Evolutionary conservation across 257 asterid genomes (phyloP).

Genomic region (Coffea canephora): DNA sequence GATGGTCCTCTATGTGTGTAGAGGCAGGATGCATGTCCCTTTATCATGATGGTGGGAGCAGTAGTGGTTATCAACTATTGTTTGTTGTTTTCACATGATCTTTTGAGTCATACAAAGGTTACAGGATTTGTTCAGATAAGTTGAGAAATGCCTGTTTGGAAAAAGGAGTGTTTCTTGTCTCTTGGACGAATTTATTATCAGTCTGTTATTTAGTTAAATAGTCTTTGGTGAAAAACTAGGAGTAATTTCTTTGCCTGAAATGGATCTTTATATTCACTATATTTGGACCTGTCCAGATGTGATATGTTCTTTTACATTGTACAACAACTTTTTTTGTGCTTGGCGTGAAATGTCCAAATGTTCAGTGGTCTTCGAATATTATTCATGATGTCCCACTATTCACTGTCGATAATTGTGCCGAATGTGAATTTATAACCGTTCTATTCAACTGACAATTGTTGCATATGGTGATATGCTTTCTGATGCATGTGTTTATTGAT

Average conservation of each 20-base stretch:
- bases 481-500: neutral
- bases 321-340: neutral
- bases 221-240: neutral
- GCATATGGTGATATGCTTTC: neutral
- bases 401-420: neutral
- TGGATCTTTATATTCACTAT: neutral
- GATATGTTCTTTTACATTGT: neutral
- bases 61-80: conserved; percentile 3
- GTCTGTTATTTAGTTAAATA: neutral
- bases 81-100: conserved; percentile 6
- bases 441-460: neutral
- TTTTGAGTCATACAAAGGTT: neutral
- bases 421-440: neutral
- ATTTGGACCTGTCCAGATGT: neutral
- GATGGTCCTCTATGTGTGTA: conserved; percentile 7
- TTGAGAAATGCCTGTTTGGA: neutral
- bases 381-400: neutral
- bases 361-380: neutral
- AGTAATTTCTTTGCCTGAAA: neutral
- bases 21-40: conserved; percentile 7
- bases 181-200: neutral
- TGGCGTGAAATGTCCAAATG: neutral
- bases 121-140: conserved; percentile 5
- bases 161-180: neutral
- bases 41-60: conserved; percentile 9